These are phyloP conservation scores for Stygiomarasmius scandens DNA, from an alignment of 1,284 basidiomycete species.

Conservation along the genomic window DNA sequence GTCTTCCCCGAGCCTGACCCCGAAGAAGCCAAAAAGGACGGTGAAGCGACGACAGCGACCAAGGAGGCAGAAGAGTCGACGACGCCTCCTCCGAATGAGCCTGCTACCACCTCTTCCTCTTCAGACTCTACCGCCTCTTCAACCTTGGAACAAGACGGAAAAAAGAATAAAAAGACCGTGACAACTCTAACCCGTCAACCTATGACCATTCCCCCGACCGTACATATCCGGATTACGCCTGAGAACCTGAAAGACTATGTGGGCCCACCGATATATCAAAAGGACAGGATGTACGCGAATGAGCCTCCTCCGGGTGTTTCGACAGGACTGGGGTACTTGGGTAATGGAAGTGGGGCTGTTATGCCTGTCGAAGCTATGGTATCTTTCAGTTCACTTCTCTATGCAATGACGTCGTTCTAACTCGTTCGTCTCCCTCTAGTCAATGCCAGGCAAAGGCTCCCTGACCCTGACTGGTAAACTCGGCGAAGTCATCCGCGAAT, in stretches of 20 bases:
- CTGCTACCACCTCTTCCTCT: conserved; percentile 15
- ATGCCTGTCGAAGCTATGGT: conserved; percentile 97
- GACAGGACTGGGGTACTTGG: conserved; percentile 93
- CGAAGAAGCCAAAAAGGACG: conserved; percentile 17
- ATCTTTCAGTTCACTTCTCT: neutral
- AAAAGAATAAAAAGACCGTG: conserved; percentile 40
- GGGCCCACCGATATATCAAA: conserved; percentile 94
- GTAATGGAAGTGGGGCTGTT: conserved; percentile 94
- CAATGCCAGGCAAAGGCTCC: conserved; percentile 89
- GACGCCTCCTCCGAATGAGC: conserved; percentile 30
- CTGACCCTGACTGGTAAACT: conserved; percentile 95
- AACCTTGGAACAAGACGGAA: conserved; percentile 1
- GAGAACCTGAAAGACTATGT: conserved; percentile 96
- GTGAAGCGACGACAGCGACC: conserved; percentile 7
- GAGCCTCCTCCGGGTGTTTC: conserved; percentile 85
- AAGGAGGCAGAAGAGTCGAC: conserved; percentile 41
- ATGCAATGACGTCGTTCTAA: too few relatives aligned
- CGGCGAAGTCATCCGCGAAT: conserved; percentile 96
- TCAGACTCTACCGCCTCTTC: neutral
- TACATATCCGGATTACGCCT: conserved; percentile 82
- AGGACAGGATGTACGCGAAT: conserved; percentile 85
- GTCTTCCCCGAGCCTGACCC: conserved; percentile 85
- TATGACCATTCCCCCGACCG: conserved; percentile 77
- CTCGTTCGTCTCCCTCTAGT: conserved; percentile 56
- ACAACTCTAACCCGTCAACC: conserved; percentile 85